These are phyloP conservation scores for Rhizopogon roseolus DNA, from an alignment of 768 basidiomycete species.

Conservation along the genomic window DNA sequence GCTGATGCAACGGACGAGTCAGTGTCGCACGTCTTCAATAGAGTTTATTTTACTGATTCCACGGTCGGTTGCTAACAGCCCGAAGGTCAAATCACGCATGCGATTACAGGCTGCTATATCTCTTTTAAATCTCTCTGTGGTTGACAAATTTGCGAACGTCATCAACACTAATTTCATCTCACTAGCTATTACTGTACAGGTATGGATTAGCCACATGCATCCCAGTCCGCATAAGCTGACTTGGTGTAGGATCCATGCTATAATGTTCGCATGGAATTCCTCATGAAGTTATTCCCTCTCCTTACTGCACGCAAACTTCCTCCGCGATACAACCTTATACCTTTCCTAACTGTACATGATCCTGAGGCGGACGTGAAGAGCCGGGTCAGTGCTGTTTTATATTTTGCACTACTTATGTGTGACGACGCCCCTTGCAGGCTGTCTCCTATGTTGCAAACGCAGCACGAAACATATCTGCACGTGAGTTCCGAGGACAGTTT, in stretches of 20 bases:
- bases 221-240: not conserved
- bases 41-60: conserved; percentile 7
- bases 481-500: conserved; percentile 23
- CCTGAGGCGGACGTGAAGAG: conserved; percentile 78
- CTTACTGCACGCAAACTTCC: conserved; percentile 63
- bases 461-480: conserved; percentile 41
- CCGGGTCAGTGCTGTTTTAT: conserved; percentile 39
- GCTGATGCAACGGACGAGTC: conserved; percentile 51
- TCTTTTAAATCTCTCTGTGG: conserved; percentile 69
- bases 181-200: conserved; percentile 75
- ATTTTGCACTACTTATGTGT: not conserved
- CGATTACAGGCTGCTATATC: conserved; percentile 80
- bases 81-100: conserved; percentile 67
- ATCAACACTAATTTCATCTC: conserved; percentile 60
- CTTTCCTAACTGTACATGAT: conserved; percentile 87
- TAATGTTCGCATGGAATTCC: conserved; percentile 75
- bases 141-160: conserved; percentile 50
- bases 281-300: conserved; percentile 67
- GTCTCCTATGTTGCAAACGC: conserved; percentile 49
- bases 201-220: conserved; percentile 27
- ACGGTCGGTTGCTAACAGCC: conserved; percentile 29
- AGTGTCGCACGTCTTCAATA: conserved; percentile 11
- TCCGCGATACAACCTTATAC: conserved; percentile 73
- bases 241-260: conserved; percentile 74
- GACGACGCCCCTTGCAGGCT: conserved; percentile 35